Evolutionary conservation across 129 eudicot genomes (phyloP).

Genomic region (Cynara cardunculus): DNA sequence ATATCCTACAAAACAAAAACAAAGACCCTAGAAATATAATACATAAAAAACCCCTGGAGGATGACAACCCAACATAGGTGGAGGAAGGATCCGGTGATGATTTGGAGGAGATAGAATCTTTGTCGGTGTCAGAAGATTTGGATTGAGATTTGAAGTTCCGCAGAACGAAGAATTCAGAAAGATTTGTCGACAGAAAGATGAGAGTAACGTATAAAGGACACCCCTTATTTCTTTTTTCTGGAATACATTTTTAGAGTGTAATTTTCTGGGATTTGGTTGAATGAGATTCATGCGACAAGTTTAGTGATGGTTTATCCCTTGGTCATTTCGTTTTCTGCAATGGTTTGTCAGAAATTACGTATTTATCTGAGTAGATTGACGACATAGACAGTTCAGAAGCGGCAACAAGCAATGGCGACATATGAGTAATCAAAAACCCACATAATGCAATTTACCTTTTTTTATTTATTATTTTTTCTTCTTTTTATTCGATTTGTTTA

Average conservation of each 20-base stretch:
- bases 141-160: conserved; percentile 58
- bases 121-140: conserved; percentile 9
- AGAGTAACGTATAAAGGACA: conserved; percentile 70
- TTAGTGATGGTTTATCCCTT: background rate
- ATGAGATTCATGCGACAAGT: conserved; percentile 22
- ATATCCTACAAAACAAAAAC: background rate
- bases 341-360: background rate
- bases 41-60: conserved; percentile 21
- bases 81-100: conserved; percentile 19
- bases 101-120: conserved; percentile 19
- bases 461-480: too few relatives aligned
- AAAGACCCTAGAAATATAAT: conserved; percentile 13
- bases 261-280: background rate
- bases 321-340: too few relatives aligned
- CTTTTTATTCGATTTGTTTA: too few relatives aligned
- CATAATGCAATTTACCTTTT: too few relatives aligned
- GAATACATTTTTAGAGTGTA: conserved; percentile 21
- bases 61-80: conserved; percentile 10
- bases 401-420: too few relatives aligned
- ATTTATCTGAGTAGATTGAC: background rate
- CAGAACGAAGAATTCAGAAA: conserved; percentile 65
- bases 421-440: too few relatives aligned
- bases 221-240: conserved; percentile 37
- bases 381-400: too few relatives aligned
- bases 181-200: conserved; percentile 65